Percentiles rank a stretch among this genome's conserved stretches.
These are phyloP conservation scores for Lonicera japonica DNA, from an alignment of 129 eudicot genomes.

Conservation along the genomic window DNA sequence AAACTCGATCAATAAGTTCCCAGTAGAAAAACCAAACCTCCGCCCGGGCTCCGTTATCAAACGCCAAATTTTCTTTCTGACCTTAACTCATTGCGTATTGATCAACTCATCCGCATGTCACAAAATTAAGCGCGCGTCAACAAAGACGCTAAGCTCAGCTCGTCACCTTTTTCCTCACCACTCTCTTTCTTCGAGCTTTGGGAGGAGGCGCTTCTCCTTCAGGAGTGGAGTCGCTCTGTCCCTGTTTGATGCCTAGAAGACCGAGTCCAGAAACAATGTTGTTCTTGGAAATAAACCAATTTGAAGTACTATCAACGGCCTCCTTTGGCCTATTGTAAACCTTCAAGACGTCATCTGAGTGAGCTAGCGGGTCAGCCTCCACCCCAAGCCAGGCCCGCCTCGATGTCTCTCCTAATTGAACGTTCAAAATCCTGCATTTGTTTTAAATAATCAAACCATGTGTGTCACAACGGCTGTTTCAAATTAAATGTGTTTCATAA, in stretches of 20 bases:
- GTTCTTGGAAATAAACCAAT: slow-evolving; percentile 85
- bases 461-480: too few species aligned
- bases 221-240: slow-evolving; percentile 34
- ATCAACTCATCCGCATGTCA: slow-evolving; percentile 8
- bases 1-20: neutral
- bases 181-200: slow-evolving; percentile 76
- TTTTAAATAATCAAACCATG: neutral
- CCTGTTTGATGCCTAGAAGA: slow-evolving; percentile 73
- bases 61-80: neutral
- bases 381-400: slow-evolving; percentile 91
- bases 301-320: slow-evolving; percentile 41
- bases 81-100: neutral
- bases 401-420: slow-evolving; percentile 88
- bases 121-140: slow-evolving; percentile 35
- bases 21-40: neutral
- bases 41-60: neutral
- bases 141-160: slow-evolving; percentile 25
- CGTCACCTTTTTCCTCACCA: slow-evolving; percentile 70
- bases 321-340: slow-evolving; percentile 76
- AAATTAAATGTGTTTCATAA: too few species aligned
- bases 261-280: slow-evolving; percentile 82
- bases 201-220: slow-evolving; percentile 53
- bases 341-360: slow-evolving; percentile 56
- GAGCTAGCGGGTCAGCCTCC: slow-evolving; percentile 78
- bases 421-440: slow-evolving; percentile 66